phyloP scores from a whole-genome alignment of 73 alveolate species.

The Paramecium tetraurelia region DNA sequence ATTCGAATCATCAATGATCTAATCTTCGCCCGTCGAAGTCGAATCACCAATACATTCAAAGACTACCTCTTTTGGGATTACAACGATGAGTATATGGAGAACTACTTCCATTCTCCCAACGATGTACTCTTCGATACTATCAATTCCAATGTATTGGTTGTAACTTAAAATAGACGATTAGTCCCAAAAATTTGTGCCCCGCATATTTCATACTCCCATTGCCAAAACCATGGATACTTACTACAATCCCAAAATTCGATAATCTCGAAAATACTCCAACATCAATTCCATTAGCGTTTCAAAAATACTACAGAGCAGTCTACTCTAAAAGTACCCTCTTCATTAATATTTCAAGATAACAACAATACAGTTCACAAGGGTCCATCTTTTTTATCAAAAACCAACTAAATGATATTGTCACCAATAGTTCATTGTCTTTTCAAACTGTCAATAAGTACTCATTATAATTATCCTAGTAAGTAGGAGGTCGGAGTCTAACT shows the following conservation, averaged over 20 bases:
- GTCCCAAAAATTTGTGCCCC: conserved; percentile 26
- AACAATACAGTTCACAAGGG: background rate
- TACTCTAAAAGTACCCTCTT: background rate
- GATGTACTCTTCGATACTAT: background rate
- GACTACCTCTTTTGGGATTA: conserved; percentile 34
- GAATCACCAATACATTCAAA: background rate
- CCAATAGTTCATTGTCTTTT: background rate
- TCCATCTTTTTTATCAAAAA: conserved; percentile 17
- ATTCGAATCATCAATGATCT: conserved; percentile 15
- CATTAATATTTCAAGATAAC: background rate
- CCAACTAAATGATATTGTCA: background rate
- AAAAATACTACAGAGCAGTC: background rate
- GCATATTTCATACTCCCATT: conserved; percentile 1
- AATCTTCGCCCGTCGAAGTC: background rate
- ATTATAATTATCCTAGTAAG: background rate
- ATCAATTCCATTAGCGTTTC: conserved; percentile 2
- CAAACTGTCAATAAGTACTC: background rate
- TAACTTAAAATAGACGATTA: conserved; percentile 3
- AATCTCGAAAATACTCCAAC: background rate
- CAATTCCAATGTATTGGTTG: background rate
- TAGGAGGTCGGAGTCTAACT: background rate
- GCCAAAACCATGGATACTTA: background rate
- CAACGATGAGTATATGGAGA: conserved; percentile 3
- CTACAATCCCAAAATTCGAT: background rate
- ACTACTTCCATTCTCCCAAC: background rate